Evolutionary conservation across 805 yeast genomes (phyloP).

Genomic region (Nakazawaea ernobii): DNA sequence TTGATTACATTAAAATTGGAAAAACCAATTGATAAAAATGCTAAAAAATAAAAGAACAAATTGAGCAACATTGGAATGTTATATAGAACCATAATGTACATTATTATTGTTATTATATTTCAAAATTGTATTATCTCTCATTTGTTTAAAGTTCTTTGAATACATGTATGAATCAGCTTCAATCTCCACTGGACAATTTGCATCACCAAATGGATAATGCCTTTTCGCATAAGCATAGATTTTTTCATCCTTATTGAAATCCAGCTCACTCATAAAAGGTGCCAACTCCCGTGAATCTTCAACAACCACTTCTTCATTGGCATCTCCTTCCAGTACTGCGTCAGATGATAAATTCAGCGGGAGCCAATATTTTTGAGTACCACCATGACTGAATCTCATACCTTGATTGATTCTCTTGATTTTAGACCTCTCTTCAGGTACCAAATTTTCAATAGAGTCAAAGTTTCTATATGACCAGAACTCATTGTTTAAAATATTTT

Average conservation of each 20-base stretch:
- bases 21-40: not conserved
- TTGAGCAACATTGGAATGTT: not conserved
- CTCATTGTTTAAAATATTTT: conserved; percentile 59
- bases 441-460: conserved; percentile 69
- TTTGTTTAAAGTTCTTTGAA: not conserved
- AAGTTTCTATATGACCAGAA: conserved; percentile 76
- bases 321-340: not conserved
- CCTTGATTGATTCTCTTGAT: conserved; percentile 78
- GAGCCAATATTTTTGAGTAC: conserved; percentile 81
- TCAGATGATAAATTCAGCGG: conserved; percentile 4
- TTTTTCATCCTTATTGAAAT: conserved; percentile 28
- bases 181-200: conserved; percentile 34
- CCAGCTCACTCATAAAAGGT: conserved; percentile 15
- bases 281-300: not conserved
- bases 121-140: conserved; percentile 1
- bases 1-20: conserved; percentile 1
- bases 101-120: conserved; percentile 1
- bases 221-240: conserved; percentile 27
- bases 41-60: not conserved
- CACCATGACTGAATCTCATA: conserved; percentile 70
- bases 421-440: conserved; percentile 58
- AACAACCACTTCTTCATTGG: not conserved
- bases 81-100: conserved; percentile 3
- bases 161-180: conserved; percentile 11
- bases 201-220: conserved; percentile 30